phyloP scores from a whole-genome alignment of 2,329 filamentous ascomycete genomes.

The Nothophoma quercina region DNA sequence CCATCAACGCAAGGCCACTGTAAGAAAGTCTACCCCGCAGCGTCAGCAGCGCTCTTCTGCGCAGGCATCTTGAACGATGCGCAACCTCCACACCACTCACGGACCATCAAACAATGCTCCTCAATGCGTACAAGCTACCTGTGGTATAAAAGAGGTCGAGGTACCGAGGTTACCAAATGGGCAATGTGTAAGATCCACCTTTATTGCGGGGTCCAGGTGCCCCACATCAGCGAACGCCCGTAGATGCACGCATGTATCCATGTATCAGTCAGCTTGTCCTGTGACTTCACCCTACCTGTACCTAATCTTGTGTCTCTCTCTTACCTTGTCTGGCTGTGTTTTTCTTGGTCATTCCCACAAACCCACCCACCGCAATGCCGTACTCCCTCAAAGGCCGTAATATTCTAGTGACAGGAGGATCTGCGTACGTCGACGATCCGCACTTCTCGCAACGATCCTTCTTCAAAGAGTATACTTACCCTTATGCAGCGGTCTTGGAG shows the following conservation, averaged over 20 bases:
- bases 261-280: not conserved
- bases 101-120: too few relatives aligned
- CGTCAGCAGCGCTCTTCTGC: too few relatives aligned
- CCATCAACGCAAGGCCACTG: too few relatives aligned
- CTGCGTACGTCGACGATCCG: slow-evolving; percentile 57
- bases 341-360: too few relatives aligned
- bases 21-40: too few relatives aligned
- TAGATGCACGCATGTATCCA: not conserved
- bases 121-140: too few relatives aligned
- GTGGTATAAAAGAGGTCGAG: too few relatives aligned
- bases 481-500: slow-evolving; percentile 70
- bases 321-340: too few relatives aligned
- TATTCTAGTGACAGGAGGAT: slow-evolving; percentile 70
- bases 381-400: slow-evolving; percentile 69
- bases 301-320: too few relatives aligned
- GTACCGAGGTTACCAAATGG: slow-evolving; percentile 7
- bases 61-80: too few relatives aligned
- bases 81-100: too few relatives aligned
- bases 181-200: not conserved
- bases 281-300: not conserved
- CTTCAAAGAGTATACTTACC: not conserved
- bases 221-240: slow-evolving; percentile 8
- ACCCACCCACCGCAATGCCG: slow-evolving; percentile 63
- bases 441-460: slow-evolving; percentile 2
- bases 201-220: slow-evolving; percentile 12